These are phyloP conservation scores for Talaromyces sp. DNA, from an alignment of 2,329 filamentous ascomycete species.

Conservation along the genomic window DNA sequence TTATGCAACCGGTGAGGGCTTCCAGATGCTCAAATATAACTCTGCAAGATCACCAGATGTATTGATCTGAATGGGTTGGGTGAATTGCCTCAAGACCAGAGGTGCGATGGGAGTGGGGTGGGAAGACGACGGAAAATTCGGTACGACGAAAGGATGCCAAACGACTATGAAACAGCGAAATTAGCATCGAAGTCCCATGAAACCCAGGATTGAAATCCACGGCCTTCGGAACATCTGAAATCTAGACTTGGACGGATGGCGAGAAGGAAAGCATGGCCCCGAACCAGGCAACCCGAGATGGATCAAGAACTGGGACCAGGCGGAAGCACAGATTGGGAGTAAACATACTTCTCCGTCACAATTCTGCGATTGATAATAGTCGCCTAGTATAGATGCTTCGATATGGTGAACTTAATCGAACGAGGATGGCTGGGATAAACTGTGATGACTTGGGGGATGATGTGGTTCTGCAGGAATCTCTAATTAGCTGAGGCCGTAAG, in stretches of 20 bases:
- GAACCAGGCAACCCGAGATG: neutral
- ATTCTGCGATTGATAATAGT: slow-evolving; percentile 27
- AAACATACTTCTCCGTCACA: slow-evolving; percentile 32
- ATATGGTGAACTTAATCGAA: slow-evolving; percentile 23
- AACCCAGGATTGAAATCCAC: neutral
- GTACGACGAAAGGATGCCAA: slow-evolving; percentile 7
- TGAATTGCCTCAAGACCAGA: slow-evolving; percentile 19
- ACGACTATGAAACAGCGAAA: neutral
- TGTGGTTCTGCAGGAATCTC: slow-evolving; percentile 29
- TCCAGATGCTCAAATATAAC: neutral
- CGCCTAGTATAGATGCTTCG: slow-evolving; percentile 26
- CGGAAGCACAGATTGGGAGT: slow-evolving; percentile 31
- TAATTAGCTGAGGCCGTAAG: slow-evolving; percentile 28
- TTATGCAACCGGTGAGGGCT: neutral
- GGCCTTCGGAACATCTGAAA: neutral
- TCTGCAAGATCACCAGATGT: slow-evolving; percentile 2
- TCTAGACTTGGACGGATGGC: neutral
- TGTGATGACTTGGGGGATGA: slow-evolving; percentile 34
- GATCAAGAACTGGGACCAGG: slow-evolving; percentile 24
- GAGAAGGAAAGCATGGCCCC: neutral
- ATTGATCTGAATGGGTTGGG: slow-evolving; percentile 29
- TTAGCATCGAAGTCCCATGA: neutral
- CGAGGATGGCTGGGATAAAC: slow-evolving; percentile 23
- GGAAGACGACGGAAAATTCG: slow-evolving; percentile 33
- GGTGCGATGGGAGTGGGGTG: slow-evolving; percentile 29